Conservation (phyloP, 1,284 basidiomycete genomes). For the Cryptococcus jaspeensis region DNA sequence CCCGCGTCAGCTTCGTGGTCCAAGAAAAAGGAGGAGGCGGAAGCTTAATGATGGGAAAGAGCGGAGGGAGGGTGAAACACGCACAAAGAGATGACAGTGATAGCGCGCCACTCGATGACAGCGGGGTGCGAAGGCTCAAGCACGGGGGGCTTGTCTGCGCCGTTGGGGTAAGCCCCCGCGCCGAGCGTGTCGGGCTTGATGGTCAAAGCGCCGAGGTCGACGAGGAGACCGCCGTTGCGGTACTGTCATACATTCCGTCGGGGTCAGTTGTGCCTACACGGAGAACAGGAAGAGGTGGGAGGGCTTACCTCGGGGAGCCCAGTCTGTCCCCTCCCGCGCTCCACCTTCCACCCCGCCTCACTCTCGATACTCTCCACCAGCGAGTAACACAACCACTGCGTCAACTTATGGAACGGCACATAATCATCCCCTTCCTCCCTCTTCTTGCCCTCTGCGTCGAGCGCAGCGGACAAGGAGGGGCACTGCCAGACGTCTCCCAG, state of each 20-base stretch:
- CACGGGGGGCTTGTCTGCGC: constrained; percentile 55
- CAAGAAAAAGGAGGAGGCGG: too few species aligned
- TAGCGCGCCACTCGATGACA: constrained; percentile 90
- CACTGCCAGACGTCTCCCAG: constrained; percentile 93
- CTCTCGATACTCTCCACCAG: constrained; percentile 78
- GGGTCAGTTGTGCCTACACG: constrained; percentile 10
- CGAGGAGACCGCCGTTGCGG: constrained; percentile 83
- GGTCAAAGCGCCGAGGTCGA: constrained; percentile 76
- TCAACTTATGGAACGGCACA: constrained; percentile 94
- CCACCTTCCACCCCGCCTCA: constrained; percentile 66
- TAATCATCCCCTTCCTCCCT: constrained; percentile 62
- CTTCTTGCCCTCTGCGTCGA: constrained; percentile 17
- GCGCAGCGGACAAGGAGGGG: constrained; percentile 54
- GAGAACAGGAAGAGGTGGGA: not conserved
- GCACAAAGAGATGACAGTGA: constrained; percentile 88
- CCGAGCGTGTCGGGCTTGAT: constrained; percentile 54
- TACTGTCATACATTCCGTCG: constrained; percentile 63
- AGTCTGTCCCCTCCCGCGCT: constrained; percentile 61
- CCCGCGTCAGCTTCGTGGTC: not conserved
- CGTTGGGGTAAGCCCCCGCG: constrained; percentile 33
- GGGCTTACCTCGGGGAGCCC: constrained; percentile 45
- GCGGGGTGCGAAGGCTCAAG: constrained; percentile 74
- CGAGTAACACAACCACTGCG: constrained; percentile 88
- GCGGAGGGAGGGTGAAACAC: constrained; percentile 37
- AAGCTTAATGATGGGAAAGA: not conserved